A percentile compares a stretch with the other conserved stretches of the same genome.
These are phyloP conservation scores for Penicillium herquei DNA, from an alignment of 495 filamentous ascomycete species.

Conservation along the genomic window DNA sequence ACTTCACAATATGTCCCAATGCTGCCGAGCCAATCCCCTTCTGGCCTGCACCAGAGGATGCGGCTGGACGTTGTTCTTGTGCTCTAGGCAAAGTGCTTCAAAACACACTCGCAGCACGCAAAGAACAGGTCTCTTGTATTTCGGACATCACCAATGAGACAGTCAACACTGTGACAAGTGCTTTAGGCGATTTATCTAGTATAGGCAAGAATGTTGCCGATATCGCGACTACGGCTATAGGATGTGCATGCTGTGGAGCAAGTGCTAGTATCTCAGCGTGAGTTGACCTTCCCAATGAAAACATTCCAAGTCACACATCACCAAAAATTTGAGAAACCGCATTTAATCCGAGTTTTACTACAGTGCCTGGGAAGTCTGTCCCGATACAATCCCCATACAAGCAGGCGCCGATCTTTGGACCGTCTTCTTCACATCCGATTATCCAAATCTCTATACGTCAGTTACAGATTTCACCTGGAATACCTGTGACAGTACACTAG, in stretches of 20 bases:
- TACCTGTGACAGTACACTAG: constrained; percentile 22
- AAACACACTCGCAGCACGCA: constrained; percentile 21
- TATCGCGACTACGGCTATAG: constrained; percentile 18
- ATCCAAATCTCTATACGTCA: constrained; percentile 24
- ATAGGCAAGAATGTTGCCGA: constrained; percentile 13
- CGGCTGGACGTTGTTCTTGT: constrained; percentile 33
- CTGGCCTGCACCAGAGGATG: constrained; percentile 32
- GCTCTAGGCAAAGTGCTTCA: constrained; percentile 27
- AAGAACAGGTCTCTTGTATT: constrained; percentile 22
- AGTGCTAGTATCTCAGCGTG: constrained; percentile 31
- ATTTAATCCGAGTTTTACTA: neutral
- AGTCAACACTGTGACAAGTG: constrained; percentile 3
- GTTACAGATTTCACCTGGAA: constrained; percentile 23
- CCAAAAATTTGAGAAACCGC: neutral
- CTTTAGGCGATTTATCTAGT: constrained; percentile 13
- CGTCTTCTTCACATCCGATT: constrained; percentile 24
- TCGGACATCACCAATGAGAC: constrained; percentile 19
- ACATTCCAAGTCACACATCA: neutral
- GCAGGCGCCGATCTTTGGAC: constrained; percentile 30
- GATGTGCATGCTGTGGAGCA: constrained; percentile 29
- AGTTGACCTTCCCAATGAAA: neutral
- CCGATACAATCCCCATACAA: constrained; percentile 22
- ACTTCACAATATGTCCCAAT: constrained; percentile 29
- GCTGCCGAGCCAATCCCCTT: constrained; percentile 31
- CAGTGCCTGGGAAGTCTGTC: constrained; percentile 29